Percentiles rank a stretch among this genome's conserved stretches.
phyloP scores from a whole-genome alignment of 805 yeast species.

The Metschnikowia anglica region DNA sequence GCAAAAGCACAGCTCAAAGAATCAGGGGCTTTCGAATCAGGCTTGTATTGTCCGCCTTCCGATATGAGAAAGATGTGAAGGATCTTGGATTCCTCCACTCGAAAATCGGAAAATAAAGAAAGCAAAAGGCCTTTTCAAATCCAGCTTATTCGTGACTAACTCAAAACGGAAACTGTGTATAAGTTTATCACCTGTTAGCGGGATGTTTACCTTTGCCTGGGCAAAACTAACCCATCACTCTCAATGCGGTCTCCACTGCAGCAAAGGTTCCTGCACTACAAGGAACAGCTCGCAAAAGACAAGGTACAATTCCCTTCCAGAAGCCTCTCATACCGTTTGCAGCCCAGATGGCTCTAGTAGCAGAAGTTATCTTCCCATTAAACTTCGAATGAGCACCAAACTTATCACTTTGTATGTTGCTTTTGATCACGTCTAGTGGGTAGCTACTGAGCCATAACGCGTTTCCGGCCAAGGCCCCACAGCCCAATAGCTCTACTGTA shows the following conservation, averaged over 20 bases:
- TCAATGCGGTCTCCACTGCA: conserved; percentile 64
- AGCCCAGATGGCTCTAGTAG: conserved; percentile 39
- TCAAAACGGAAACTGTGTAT: too few species aligned
- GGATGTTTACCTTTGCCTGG: not conserved
- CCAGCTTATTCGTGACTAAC: too few species aligned
- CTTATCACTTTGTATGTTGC: conserved; percentile 52
- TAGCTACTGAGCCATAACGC: conserved; percentile 60
- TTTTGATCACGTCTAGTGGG: conserved; percentile 52
- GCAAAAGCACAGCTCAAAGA: too few species aligned
- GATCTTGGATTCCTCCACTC: too few species aligned
- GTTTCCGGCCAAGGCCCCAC: conserved; percentile 69
- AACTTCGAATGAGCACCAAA: conserved; percentile 47
- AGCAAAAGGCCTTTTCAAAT: too few species aligned
- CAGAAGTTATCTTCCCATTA: conserved; percentile 37
- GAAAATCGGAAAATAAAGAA: too few species aligned
- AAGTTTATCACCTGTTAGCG: too few species aligned
- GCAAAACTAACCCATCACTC: conserved; percentile 46
- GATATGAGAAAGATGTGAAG: too few species aligned
- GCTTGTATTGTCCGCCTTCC: too few species aligned
- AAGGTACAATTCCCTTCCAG: conserved; percentile 64
- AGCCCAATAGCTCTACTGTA: conserved; percentile 53
- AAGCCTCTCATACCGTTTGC: conserved; percentile 51
- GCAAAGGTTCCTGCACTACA: conserved; percentile 77
- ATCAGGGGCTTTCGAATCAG: too few species aligned
- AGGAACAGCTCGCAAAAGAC: conserved; percentile 59